Evolutionary conservation across 306 rosid genomes (phyloP).

Genomic region (Pyrus pyrifolia): DNA sequence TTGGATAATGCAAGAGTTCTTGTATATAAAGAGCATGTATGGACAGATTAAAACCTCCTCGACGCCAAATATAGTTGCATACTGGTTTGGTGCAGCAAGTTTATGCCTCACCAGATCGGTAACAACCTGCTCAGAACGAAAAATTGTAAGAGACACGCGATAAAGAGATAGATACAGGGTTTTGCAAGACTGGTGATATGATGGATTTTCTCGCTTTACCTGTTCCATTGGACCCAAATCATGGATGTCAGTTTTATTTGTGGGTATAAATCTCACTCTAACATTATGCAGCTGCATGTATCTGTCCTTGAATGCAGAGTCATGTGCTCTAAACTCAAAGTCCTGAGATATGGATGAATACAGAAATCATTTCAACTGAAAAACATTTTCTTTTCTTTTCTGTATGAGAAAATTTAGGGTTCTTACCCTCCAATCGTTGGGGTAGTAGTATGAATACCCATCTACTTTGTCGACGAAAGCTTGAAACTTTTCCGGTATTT

Average conservation of each 20-base stretch:
- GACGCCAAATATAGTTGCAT: conserved; percentile 55
- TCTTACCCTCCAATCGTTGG: conserved; percentile 89
- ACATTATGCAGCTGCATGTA: conserved; percentile 75
- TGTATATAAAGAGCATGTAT: conserved; percentile 2
- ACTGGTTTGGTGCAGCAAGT: conserved; percentile 86
- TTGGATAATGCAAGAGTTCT: background rate
- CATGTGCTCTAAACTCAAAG: conserved; percentile 90
- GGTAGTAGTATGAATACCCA: conserved; percentile 85
- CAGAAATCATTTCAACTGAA: background rate
- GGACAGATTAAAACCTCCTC: conserved; percentile 46
- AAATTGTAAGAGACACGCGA: background rate
- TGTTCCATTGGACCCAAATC: conserved; percentile 88
- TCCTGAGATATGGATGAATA: conserved; percentile 41
- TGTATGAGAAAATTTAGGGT: background rate
- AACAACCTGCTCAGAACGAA: conserved; percentile 41
- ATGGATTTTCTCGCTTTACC: conserved; percentile 23
- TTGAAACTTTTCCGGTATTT: conserved; percentile 51
- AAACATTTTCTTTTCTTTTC: background rate
- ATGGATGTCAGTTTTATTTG: conserved; percentile 71
- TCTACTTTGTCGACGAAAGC: conserved; percentile 73
- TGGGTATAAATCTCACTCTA: conserved; percentile 88
- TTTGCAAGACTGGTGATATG: background rate
- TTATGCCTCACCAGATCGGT: conserved; percentile 57
- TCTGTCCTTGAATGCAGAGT: conserved; percentile 92
- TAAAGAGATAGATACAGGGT: background rate